Percentiles rank a stretch among this genome's conserved stretches.
Evolutionary conservation across 257 asterid species (phyloP).

Genomic region (Avicennia marina): DNA sequence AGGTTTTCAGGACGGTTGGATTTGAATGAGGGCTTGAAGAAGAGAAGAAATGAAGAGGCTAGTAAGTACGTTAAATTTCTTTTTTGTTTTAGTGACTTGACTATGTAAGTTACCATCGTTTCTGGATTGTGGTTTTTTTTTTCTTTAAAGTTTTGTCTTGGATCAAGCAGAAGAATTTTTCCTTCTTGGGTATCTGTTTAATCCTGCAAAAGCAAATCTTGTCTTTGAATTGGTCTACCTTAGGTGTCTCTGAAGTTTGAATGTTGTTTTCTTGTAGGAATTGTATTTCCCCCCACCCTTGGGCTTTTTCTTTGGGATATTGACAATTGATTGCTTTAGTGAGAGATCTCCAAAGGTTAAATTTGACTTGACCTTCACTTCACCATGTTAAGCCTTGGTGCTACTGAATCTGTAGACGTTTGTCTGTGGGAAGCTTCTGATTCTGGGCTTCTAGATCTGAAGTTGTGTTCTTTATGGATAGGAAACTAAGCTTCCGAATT

Average conservation of each 20-base stretch:
- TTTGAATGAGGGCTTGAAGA: not conserved
- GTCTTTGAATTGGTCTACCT: constrained; percentile 15
- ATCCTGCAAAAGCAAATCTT: constrained; percentile 22
- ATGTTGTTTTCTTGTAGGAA: no score
- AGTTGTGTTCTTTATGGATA: constrained; percentile 10
- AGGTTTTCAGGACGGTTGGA: not conserved
- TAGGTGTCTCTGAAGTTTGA: not conserved
- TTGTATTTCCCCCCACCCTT: no score
- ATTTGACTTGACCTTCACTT: no score
- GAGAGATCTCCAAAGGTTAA: no score
- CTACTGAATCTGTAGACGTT: constrained; percentile 31
- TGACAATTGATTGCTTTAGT: constrained; percentile 4
- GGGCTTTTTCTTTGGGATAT: not conserved
- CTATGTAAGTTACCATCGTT: not conserved
- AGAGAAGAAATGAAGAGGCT: constrained; percentile 11
- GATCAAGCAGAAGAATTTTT: no score
- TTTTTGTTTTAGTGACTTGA: not conserved
- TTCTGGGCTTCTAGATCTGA: constrained; percentile 30
- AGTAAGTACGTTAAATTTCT: constrained; percentile 9
- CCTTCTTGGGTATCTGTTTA: constrained; percentile 23
- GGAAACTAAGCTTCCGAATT: no score
- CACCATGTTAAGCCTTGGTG: constrained; percentile 10
- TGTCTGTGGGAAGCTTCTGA: constrained; percentile 17
- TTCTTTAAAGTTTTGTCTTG: no score
- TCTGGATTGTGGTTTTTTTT: not conserved